A percentile compares a stretch with the other conserved stretches of the same genome.
phyloP scores from a whole-genome alignment of 371 early-diverging fungal species.

The Mucor sp. region DNA sequence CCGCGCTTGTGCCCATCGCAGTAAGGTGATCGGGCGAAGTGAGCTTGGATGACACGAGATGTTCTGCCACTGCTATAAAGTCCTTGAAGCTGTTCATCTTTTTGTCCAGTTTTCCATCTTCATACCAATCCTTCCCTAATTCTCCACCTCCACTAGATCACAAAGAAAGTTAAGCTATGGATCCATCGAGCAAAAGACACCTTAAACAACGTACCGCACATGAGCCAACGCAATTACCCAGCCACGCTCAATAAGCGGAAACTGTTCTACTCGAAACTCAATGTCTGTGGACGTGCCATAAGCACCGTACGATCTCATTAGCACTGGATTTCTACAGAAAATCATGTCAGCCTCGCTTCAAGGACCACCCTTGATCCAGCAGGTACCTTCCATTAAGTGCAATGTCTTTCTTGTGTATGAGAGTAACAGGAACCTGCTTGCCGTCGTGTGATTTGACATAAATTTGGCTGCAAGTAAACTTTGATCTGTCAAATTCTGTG shows the following conservation, averaged over 20 bases:
- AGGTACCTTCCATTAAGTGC: conserved; percentile 49
- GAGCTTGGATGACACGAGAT: conserved; percentile 55
- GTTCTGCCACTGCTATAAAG: conserved; percentile 68
- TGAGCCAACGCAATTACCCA: conserved; percentile 86
- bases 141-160: conserved; percentile 80
- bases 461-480: conserved; percentile 55
- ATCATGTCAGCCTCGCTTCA: not conserved
- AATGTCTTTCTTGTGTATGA: conserved; percentile 62
- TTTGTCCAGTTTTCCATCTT: conserved; percentile 64
- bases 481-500: conserved; percentile 54
- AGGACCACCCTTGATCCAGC: not conserved
- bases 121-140: conserved; percentile 78
- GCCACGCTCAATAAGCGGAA: conserved; percentile 77
- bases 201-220: conserved; percentile 68
- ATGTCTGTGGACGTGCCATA: conserved; percentile 82
- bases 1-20: conserved; percentile 79
- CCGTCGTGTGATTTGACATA: conserved; percentile 54
- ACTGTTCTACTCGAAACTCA: conserved; percentile 80
- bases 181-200: not conserved
- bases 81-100: conserved; percentile 78
- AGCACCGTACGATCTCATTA: conserved; percentile 83
- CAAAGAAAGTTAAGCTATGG: not conserved
- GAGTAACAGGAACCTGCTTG: conserved; percentile 65
- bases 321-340: conserved; percentile 61
- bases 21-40: conserved; percentile 57